These are phyloP conservation scores for Cystofilobasidium capitatum DNA, from an alignment of 768 basidiomycete genomes.

Conservation along the genomic window DNA sequence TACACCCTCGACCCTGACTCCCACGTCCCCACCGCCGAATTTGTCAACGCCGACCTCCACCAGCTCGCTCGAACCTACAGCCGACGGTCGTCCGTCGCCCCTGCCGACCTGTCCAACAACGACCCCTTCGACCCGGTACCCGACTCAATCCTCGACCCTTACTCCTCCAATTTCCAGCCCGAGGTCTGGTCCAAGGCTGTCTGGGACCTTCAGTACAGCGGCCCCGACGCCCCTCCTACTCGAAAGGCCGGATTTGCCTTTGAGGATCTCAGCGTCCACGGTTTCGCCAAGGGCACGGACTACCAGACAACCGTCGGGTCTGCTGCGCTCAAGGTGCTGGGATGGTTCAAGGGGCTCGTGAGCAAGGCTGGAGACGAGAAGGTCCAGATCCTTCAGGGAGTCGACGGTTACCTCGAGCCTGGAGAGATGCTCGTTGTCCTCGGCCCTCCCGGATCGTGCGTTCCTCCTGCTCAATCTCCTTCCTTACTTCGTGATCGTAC, in stretches of 20 bases:
- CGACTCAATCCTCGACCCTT: background rate
- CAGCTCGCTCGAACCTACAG: background rate
- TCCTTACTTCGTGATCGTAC: no score
- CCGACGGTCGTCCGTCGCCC: background rate
- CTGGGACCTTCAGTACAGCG: background rate
- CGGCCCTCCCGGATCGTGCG: conserved; percentile 28
- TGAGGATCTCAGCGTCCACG: conserved; percentile 39
- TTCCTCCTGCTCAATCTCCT: background rate
- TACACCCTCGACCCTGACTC: no score
- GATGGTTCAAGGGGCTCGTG: conserved; percentile 27
- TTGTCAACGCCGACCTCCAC: no score
- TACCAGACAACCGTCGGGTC: conserved; percentile 45
- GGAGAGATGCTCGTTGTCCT: conserved; percentile 25
- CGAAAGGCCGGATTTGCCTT: conserved; percentile 40
- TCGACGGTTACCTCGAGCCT: conserved; percentile 19
- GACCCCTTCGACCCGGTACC: background rate
- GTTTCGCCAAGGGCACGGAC: conserved; percentile 35
- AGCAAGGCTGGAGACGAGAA: conserved; percentile 30
- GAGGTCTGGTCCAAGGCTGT: background rate
- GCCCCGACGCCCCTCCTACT: background rate
- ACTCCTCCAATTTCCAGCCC: background rate
- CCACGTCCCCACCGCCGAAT: no score
- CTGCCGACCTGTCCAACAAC: background rate
- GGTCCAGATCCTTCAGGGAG: conserved; percentile 36
- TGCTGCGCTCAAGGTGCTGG: conserved; percentile 31